Percentiles rank a stretch among this genome's conserved stretches.
These are phyloP conservation scores for Macadamia tetraphylla DNA, from an alignment of 164 flowering plant species.

Conservation along the genomic window DNA sequence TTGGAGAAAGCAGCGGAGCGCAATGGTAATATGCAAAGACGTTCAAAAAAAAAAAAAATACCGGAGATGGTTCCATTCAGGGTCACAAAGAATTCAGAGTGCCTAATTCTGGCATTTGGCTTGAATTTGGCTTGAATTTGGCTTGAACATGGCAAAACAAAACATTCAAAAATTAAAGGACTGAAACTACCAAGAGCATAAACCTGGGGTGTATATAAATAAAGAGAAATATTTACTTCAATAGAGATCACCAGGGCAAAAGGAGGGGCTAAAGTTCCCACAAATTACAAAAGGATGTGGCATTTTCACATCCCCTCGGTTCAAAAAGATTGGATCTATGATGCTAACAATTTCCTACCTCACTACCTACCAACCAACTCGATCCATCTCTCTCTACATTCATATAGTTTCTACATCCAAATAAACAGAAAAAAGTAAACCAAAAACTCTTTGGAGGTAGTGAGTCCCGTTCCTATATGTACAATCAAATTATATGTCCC, in stretches of 20 bases:
- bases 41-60: too few species aligned
- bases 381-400: not conserved
- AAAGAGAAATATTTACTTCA: not conserved
- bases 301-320: not conserved
- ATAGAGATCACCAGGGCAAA: not conserved
- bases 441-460: not conserved
- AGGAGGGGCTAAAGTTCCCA: not conserved
- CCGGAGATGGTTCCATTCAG: too few species aligned
- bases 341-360: not conserved
- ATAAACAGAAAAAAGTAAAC: not conserved
- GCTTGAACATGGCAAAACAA: too few species aligned
- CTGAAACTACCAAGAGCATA: too few species aligned
- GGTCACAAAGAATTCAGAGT: too few species aligned
- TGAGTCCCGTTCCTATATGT: slow-evolving; percentile 2
- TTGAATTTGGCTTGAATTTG: too few species aligned
- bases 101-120: too few species aligned
- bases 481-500: slow-evolving; percentile 9
- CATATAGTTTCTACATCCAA: not conserved
- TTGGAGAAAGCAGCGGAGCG: too few species aligned
- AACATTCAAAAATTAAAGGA: too few species aligned
- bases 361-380: not conserved
- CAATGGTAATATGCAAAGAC: too few species aligned
- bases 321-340: not conserved
- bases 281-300: not conserved
- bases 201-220: not conserved